Evolutionary conservation across 192 early-diverging fungal genomes (phyloP).

Genomic region (Coemansia sp.): DNA sequence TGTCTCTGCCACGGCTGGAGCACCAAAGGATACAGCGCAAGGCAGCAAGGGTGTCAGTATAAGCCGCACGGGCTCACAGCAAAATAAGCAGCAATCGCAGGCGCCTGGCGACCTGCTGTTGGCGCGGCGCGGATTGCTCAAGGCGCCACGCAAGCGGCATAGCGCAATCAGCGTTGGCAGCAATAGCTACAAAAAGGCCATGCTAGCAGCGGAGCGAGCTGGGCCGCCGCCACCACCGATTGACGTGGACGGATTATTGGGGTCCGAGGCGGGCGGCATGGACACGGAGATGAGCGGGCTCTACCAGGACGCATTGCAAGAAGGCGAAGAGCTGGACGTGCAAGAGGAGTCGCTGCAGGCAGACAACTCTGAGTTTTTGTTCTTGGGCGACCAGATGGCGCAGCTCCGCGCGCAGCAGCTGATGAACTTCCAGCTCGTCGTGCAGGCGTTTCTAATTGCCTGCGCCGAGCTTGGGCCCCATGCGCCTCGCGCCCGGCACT

Average conservation of each 20-base stretch:
- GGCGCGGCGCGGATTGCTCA: constrained; percentile 15
- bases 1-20: background rate
- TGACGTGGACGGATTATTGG: constrained; percentile 14
- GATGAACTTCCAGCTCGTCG: constrained; percentile 56
- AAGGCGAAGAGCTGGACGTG: constrained; percentile 49
- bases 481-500: constrained; percentile 33
- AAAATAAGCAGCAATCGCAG: constrained; percentile 6
- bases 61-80: background rate
- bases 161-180: constrained; percentile 2
- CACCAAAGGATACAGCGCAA: background rate
- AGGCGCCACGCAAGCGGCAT: constrained; percentile 33
- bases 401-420: constrained; percentile 53
- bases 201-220: constrained; percentile 1
- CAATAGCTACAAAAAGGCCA: constrained; percentile 7
- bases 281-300: constrained; percentile 49
- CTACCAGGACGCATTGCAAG: constrained; percentile 53
- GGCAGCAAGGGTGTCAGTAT: background rate
- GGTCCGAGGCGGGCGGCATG: constrained; percentile 23
- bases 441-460: constrained; percentile 51
- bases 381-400: constrained; percentile 48
- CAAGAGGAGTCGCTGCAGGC: constrained; percentile 40
- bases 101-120: constrained; percentile 14
- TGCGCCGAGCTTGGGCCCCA: constrained; percentile 39
- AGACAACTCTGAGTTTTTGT: constrained; percentile 43
- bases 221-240: constrained; percentile 7